Percentiles rank a stretch among this genome's conserved stretches.
Conservation (phyloP, 768 basidiomycete species). For the Sarcodon aspratus region DNA sequence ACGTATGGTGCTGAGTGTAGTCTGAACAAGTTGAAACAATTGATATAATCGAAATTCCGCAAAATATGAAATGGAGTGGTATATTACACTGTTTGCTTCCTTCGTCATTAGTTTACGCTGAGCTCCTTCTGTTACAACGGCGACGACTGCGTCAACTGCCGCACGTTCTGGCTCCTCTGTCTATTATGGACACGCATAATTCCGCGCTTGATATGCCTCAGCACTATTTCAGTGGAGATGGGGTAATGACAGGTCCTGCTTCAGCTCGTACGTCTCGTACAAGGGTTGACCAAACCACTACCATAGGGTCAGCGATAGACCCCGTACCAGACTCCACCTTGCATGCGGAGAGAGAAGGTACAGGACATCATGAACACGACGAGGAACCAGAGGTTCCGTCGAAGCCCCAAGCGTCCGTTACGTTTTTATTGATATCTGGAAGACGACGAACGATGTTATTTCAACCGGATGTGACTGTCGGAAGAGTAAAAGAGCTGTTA, state of each 20-base stretch:
- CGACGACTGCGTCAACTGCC: not conserved
- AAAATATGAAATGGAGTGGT: too few species aligned
- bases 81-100: too few species aligned
- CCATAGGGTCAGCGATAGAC: too few species aligned
- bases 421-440: conserved; percentile 66
- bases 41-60: too few species aligned
- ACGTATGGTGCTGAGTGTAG: too few species aligned
- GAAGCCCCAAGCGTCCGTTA: conserved; percentile 51
- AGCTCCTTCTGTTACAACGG: not conserved
- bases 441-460: conserved; percentile 60
- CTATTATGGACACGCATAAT: not conserved
- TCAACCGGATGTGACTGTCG: conserved; percentile 63
- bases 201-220: not conserved
- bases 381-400: conserved; percentile 31
- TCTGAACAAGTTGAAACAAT: too few species aligned
- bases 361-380: not conserved
- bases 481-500: conserved; percentile 71
- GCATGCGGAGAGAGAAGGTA: not conserved
- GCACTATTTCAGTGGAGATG: not conserved
- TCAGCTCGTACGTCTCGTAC: conserved; percentile 45
- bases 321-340: not conserved
- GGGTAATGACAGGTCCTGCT: conserved; percentile 21
- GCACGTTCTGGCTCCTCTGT: not conserved
- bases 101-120: too few species aligned
- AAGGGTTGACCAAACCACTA: conserved; percentile 24